Evolutionary conservation across 768 basidiomycete species (phyloP).

Genomic region (Coprinopsis strossmayeri): DNA sequence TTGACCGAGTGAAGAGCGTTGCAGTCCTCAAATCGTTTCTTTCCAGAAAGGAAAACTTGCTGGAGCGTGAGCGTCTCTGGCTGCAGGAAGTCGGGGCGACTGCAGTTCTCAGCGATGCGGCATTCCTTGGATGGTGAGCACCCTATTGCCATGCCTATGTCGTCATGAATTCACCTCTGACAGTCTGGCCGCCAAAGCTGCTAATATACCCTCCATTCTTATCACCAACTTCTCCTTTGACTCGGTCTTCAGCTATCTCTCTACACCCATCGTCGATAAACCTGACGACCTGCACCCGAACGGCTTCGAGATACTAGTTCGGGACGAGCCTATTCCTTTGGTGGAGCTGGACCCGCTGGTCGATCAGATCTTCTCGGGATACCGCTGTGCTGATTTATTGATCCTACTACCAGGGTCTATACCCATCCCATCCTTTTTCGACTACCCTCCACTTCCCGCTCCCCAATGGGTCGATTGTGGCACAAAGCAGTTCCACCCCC

Average conservation of each 20-base stretch:
- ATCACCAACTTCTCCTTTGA: slow-evolving; percentile 85
- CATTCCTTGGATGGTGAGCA: slow-evolving; percentile 69
- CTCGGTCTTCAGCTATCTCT: slow-evolving; percentile 74
- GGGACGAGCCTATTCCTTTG: slow-evolving; percentile 50
- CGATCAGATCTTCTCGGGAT: slow-evolving; percentile 55
- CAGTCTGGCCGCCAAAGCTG: slow-evolving; percentile 60
- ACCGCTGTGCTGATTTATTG: slow-evolving; percentile 65
- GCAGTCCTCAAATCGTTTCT: slow-evolving; percentile 57
- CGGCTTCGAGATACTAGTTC: slow-evolving; percentile 24
- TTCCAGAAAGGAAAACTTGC: slow-evolving; percentile 41
- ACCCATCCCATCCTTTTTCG: slow-evolving; percentile 67
- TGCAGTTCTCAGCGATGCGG: slow-evolving; percentile 70
- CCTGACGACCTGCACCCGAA: slow-evolving; percentile 3
- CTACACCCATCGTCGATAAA: slow-evolving; percentile 36
- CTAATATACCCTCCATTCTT: slow-evolving; percentile 61
- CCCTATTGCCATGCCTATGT: slow-evolving; percentile 2
- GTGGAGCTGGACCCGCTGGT: slow-evolving; percentile 53
- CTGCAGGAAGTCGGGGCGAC: slow-evolving; percentile 42
- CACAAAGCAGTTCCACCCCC: slow-evolving; percentile 36
- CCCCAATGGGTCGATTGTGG: slow-evolving; percentile 53
- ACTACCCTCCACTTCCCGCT: slow-evolving; percentile 49
- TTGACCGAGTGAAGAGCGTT: slow-evolving; percentile 67
- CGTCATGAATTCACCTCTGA: too few relatives aligned
- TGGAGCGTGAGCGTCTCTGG: slow-evolving; percentile 55
- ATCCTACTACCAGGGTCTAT: slow-evolving; percentile 67